Evolutionary conservation across 257 asterid genomes (phyloP).

Genomic region (Salvia miltiorrhiza): DNA sequence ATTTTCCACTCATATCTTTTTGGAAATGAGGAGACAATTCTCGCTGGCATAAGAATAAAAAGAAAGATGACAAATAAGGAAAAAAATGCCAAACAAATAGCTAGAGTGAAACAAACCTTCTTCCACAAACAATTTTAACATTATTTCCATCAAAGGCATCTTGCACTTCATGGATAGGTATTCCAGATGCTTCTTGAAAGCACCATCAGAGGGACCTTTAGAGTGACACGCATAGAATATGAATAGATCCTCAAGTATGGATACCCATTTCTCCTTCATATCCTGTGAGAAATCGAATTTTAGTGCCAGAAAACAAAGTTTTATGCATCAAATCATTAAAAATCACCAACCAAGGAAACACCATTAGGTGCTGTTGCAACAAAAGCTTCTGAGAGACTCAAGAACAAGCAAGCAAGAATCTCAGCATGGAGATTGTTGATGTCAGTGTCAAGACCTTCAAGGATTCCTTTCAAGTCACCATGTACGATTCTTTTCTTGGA

Average conservation of each 20-base stretch:
- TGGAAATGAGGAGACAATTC: background rate
- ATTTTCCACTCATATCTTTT: background rate
- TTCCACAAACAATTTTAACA: constrained; percentile 53
- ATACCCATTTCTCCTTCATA: constrained; percentile 46
- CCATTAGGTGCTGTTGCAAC: constrained; percentile 40
- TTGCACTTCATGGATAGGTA: constrained; percentile 51
- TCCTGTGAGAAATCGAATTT: constrained; percentile 44
- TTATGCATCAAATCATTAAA: background rate
- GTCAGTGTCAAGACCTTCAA: constrained; percentile 44
- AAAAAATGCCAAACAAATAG: constrained; percentile 4
- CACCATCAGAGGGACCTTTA: constrained; percentile 42
- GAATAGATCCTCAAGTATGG: constrained; percentile 60
- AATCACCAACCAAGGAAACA: constrained; percentile 47
- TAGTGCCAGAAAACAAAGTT: constrained; percentile 5
- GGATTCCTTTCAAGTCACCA: constrained; percentile 47
- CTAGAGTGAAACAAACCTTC: constrained; percentile 53
- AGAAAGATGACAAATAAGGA: background rate
- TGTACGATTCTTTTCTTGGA: constrained; percentile 37
- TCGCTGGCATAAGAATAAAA: background rate
- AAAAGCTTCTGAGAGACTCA: constrained; percentile 63
- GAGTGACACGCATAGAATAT: constrained; percentile 59
- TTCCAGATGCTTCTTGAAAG: constrained; percentile 55
- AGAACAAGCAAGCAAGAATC: constrained; percentile 58
- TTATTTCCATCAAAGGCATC: constrained; percentile 38
- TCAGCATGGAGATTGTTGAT: constrained; percentile 48